These are phyloP conservation scores for Phaeosphaeria sp. DNA, from an alignment of 2,329 filamentous ascomycete genomes.

Conservation along the genomic window DNA sequence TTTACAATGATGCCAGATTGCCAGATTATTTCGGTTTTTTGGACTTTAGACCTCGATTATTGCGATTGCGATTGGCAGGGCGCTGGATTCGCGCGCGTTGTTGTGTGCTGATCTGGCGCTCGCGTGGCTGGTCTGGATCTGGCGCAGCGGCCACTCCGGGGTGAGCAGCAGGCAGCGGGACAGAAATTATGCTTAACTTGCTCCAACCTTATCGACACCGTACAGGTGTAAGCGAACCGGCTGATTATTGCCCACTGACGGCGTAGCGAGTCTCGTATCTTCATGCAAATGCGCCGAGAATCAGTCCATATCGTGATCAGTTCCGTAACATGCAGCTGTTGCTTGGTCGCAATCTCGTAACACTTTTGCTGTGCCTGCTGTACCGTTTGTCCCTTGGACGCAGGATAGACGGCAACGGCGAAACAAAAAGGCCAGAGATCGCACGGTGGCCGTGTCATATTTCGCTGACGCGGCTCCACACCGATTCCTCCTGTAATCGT, in stretches of 20 bases:
- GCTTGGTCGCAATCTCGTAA: background rate
- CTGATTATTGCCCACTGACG: background rate
- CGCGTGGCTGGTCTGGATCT: conserved; percentile 14
- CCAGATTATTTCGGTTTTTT: background rate
- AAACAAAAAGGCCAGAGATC: background rate
- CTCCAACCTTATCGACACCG: conserved; percentile 45
- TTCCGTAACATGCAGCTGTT: background rate
- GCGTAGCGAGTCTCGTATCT: background rate
- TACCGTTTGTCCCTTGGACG: background rate
- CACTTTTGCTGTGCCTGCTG: no score
- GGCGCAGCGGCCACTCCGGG: conserved; percentile 25
- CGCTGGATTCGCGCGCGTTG: background rate
- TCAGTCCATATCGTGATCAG: background rate
- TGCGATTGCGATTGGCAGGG: background rate
- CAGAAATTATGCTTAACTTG: conserved; percentile 47
- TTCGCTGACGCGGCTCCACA: conserved; percentile 42
- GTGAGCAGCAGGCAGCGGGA: conserved; percentile 34
- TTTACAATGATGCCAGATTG: background rate
- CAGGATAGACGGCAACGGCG: background rate
- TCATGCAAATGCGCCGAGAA: background rate
- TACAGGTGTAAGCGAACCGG: conserved; percentile 36
- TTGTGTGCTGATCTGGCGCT: conserved; percentile 13
- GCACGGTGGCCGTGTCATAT: conserved; percentile 9
- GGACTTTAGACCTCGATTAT: background rate
- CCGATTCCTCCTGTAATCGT: conserved; percentile 26